Conservation (phyloP, 2,329 filamentous ascomycete species). For the Rhinocladiella similis region DNA sequence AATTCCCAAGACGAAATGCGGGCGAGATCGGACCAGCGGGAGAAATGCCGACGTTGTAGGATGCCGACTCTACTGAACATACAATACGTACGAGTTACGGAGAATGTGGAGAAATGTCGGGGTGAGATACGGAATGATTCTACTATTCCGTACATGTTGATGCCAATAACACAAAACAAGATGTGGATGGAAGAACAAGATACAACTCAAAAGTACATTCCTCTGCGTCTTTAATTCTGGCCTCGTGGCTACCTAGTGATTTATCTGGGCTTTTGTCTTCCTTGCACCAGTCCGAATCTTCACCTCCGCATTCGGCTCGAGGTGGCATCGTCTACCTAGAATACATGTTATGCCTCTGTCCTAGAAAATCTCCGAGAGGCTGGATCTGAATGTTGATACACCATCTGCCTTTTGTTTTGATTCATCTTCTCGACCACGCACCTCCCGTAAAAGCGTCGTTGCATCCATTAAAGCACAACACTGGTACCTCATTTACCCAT, state of each 20-base stretch:
- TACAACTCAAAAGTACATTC: no score
- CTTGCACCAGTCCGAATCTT: no score
- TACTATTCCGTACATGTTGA: no score
- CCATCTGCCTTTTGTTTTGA: neutral
- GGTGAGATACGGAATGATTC: no score
- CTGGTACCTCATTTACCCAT: slow-evolving; percentile 1
- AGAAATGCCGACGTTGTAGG: slow-evolving; percentile 1
- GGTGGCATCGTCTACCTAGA: neutral
- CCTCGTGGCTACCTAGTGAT: neutral
- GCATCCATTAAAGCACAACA: neutral
- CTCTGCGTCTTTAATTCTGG: no score
- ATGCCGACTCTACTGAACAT: neutral
- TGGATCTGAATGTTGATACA: neutral
- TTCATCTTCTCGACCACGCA: neutral
- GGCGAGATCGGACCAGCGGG: slow-evolving; percentile 1
- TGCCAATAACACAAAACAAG: no score
- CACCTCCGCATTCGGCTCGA: no score
- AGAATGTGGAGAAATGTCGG: neutral
- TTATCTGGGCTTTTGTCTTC: neutral
- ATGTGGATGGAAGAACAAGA: no score
- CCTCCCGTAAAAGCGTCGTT: no score
- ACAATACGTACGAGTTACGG: neutral
- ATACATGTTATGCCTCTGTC: neutral
- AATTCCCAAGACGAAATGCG: neutral
- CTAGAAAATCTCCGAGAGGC: neutral